phyloP scores from a whole-genome alignment of 768 basidiomycete genomes.

The Podaxis sp. region DNA sequence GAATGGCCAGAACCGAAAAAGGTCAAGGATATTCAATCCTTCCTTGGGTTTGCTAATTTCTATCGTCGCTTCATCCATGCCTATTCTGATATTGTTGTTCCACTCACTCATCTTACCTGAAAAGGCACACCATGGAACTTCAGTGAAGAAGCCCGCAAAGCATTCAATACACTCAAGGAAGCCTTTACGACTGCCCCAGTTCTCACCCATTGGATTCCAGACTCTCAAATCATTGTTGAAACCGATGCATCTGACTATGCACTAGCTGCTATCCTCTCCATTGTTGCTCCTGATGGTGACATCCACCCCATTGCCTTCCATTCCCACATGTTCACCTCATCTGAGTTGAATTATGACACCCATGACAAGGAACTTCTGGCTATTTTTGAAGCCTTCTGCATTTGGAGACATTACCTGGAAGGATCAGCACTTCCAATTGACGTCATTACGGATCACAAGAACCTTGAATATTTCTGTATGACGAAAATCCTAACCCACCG shows the following conservation, averaged over 20 bases:
- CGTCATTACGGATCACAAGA: constrained; percentile 31
- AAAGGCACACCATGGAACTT: background rate
- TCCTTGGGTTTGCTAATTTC: background rate
- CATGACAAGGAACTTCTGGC: too few relatives aligned
- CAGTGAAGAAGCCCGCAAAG: background rate
- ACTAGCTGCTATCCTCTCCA: constrained; percentile 24
- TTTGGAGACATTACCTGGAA: too few relatives aligned
- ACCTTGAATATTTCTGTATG: too few relatives aligned
- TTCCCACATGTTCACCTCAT: constrained; percentile 25
- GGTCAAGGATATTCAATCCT: constrained; percentile 25
- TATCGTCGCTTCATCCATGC: background rate
- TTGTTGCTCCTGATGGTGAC: constrained; percentile 17
- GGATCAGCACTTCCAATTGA: too few relatives aligned
- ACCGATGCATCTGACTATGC: background rate
- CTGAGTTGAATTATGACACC: constrained; percentile 43
- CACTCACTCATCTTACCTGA: background rate
- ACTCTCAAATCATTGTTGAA: background rate
- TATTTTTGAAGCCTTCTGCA: too few relatives aligned
- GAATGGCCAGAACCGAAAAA: constrained; percentile 33
- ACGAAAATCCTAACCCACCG: too few relatives aligned
- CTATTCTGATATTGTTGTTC: background rate
- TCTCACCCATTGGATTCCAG: background rate
- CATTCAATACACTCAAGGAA: background rate
- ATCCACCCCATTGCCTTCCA: constrained; percentile 39
- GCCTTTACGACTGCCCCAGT: constrained; percentile 1